These are phyloP conservation scores for Cyclotella baltica DNA, from an alignment of 108 stramenopile genomes.

Conservation along the genomic window DNA sequence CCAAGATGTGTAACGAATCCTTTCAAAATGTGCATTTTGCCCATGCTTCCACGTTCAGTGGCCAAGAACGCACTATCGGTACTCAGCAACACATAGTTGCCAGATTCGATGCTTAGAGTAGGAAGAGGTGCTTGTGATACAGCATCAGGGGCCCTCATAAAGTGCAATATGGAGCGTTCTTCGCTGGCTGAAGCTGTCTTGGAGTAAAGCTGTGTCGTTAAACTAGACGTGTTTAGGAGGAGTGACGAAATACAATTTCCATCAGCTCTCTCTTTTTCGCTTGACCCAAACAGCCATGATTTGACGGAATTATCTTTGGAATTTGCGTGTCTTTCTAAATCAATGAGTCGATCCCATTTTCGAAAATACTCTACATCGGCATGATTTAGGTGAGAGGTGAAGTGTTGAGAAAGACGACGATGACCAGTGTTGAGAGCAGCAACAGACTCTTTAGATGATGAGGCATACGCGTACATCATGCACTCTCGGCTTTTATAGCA, in stretches of 20 bases:
- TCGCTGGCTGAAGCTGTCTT: slow-evolving; percentile 1
- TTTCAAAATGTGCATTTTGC: slow-evolving; percentile 69
- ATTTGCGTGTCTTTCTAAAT: slow-evolving; percentile 76
- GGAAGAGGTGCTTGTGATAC: slow-evolving; percentile 29
- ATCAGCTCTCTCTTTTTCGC: slow-evolving; percentile 60
- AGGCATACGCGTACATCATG: slow-evolving; percentile 89
- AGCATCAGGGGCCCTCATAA: slow-evolving; percentile 45
- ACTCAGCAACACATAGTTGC: slow-evolving; percentile 73
- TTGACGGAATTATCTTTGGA: slow-evolving; percentile 30
- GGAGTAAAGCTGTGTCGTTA: slow-evolving; percentile 16
- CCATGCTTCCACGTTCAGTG: slow-evolving; percentile 23
- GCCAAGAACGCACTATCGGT: slow-evolving; percentile 60
- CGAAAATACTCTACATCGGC: slow-evolving; percentile 81
- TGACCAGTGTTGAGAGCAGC: slow-evolving; percentile 34
- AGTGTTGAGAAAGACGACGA: slow-evolving; percentile 60
- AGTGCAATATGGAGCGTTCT: slow-evolving; percentile 37
- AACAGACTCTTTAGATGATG: slow-evolving; percentile 22
- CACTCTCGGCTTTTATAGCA: slow-evolving; percentile 84
- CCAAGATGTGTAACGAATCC: slow-evolving; percentile 59
- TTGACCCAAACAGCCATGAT: slow-evolving; percentile 73
- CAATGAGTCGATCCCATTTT: slow-evolving; percentile 89
- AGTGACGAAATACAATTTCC: slow-evolving; percentile 76
- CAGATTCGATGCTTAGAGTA: slow-evolving; percentile 51
- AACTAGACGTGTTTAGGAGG: slow-evolving; percentile 48
- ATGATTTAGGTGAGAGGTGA: slow-evolving; percentile 70